These are phyloP conservation scores for Fusarium citri DNA, from an alignment of 2,329 filamentous ascomycete genomes.

Conservation along the genomic window DNA sequence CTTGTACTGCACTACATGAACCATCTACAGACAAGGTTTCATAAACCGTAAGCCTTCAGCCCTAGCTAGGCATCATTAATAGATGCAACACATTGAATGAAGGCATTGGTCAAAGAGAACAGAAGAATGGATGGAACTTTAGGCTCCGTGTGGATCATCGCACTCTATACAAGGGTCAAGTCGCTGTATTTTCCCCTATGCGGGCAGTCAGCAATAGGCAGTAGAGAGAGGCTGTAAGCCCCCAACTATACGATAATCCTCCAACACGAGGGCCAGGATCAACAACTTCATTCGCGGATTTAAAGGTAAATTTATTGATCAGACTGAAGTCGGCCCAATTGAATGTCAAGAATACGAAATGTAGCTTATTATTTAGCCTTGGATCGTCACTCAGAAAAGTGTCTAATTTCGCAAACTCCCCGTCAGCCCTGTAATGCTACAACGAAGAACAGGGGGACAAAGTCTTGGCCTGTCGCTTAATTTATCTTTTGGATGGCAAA, in stretches of 20 bases:
- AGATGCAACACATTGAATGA: not conserved
- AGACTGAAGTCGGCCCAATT: not conserved
- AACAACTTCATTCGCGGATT: slow-evolving; percentile 4
- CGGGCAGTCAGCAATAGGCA: slow-evolving; percentile 13
- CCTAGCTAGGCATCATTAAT: not conserved
- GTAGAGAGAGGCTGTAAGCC: not conserved
- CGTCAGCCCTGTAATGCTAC: slow-evolving; percentile 32
- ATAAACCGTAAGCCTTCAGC: not conserved
- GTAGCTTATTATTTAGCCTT: slow-evolving; percentile 3
- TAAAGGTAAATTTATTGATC: not conserved
- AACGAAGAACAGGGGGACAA: slow-evolving; percentile 24
- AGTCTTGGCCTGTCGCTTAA: slow-evolving; percentile 41
- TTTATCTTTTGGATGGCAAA: slow-evolving; percentile 24
- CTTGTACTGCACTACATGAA: not conserved
- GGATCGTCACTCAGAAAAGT: slow-evolving; percentile 16
- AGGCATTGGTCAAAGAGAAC: not conserved
- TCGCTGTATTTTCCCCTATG: slow-evolving; percentile 1
- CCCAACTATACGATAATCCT: not conserved
- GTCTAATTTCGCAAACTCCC: slow-evolving; percentile 17
- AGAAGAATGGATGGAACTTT: not conserved
- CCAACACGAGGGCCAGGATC: not conserved
- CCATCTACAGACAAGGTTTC: not conserved
- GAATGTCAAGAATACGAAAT: slow-evolving; percentile 1
- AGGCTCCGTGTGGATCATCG: slow-evolving; percentile 2
- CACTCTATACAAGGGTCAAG: slow-evolving; percentile 9